Evolutionary conservation across 2,329 filamentous ascomycete species (phyloP).

Genomic region (Shiraia bambusicola): DNA sequence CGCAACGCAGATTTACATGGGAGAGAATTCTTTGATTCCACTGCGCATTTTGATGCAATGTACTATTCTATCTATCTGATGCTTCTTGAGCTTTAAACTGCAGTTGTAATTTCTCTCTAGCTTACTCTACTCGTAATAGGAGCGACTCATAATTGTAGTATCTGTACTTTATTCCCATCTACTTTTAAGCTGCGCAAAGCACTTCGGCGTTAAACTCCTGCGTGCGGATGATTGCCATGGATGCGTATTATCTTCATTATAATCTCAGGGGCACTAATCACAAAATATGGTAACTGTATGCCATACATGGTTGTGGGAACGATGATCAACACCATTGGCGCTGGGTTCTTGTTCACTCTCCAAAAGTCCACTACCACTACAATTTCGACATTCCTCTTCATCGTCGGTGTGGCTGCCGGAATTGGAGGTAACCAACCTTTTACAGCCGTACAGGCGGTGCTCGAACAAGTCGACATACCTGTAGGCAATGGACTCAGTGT

Average conservation of each 20-base stretch:
- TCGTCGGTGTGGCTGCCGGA: conserved; percentile 2
- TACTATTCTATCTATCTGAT: conserved; percentile 20
- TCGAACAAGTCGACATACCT: conserved; percentile 33
- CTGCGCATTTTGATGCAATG: neutral
- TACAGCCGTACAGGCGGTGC: conserved; percentile 1
- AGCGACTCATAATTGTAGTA: neutral
- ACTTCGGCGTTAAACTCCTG: conserved; percentile 19
- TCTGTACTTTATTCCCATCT: conserved; percentile 40
- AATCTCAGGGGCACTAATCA: neutral
- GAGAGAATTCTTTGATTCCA: neutral
- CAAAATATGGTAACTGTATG: conserved; percentile 26
- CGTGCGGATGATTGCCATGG: conserved; percentile 15
- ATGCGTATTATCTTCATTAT: neutral
- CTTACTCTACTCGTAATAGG: neutral
- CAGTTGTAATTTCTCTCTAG: conserved; percentile 30
- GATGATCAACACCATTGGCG: neutral
- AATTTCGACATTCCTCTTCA: neutral
- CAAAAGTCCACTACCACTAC: neutral
- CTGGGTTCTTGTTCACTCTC: conserved; percentile 1
- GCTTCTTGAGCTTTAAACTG: conserved; percentile 35
- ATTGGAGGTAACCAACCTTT: neutral
- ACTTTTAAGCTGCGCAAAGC: conserved; percentile 47
- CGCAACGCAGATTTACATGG: neutral
- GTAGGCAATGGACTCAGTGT: conserved; percentile 42
- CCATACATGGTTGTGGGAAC: conserved; percentile 5